Conservation (phyloP, 192 early-diverging fungal species). For the Coemansia sp. region DNA sequence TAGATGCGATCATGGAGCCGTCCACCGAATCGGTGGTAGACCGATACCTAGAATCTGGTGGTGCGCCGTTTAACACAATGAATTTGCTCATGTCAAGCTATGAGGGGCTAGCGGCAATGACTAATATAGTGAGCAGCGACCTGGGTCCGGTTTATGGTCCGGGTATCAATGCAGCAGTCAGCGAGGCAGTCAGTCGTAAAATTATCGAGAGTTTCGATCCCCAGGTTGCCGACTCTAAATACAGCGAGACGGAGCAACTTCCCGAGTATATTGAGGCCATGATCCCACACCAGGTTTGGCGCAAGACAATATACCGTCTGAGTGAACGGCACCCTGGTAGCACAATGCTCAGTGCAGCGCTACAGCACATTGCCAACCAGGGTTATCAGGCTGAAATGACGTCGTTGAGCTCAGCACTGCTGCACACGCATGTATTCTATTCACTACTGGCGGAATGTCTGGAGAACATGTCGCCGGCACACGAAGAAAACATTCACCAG, state of each 20-base stretch:
- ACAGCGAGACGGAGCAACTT: constrained; percentile 49
- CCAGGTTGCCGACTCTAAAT: constrained; percentile 55
- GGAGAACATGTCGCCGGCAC: constrained; percentile 57
- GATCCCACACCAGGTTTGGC: constrained; percentile 63
- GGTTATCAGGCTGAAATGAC: constrained; percentile 68
- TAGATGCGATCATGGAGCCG: constrained; percentile 55
- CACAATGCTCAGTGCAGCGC: constrained; percentile 61
- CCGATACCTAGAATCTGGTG: constrained; percentile 45
- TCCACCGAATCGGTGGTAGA: constrained; percentile 31
- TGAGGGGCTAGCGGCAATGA: constrained; percentile 47
- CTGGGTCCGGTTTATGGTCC: constrained; percentile 10
- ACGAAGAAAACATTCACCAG: constrained; percentile 60
- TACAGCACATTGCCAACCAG: constrained; percentile 65
- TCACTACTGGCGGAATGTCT: constrained; percentile 62
- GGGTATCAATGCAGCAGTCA: constrained; percentile 11
- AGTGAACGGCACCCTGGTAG: constrained; percentile 64
- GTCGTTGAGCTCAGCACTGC: constrained; percentile 63
- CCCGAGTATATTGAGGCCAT: constrained; percentile 61
- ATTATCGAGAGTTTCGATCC: constrained; percentile 66
- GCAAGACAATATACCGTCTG: constrained; percentile 65
- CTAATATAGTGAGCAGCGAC: constrained; percentile 32
- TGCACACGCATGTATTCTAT: constrained; percentile 66
- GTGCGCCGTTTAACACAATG: constrained; percentile 49
- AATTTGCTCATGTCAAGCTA: constrained; percentile 41
- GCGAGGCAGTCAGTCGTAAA: constrained; percentile 55